Evolutionary conservation across 805 yeast genomes (phyloP), one percentile per base, ranked within the genome.

Genomic region (Nakazawaea populi): DNA sequence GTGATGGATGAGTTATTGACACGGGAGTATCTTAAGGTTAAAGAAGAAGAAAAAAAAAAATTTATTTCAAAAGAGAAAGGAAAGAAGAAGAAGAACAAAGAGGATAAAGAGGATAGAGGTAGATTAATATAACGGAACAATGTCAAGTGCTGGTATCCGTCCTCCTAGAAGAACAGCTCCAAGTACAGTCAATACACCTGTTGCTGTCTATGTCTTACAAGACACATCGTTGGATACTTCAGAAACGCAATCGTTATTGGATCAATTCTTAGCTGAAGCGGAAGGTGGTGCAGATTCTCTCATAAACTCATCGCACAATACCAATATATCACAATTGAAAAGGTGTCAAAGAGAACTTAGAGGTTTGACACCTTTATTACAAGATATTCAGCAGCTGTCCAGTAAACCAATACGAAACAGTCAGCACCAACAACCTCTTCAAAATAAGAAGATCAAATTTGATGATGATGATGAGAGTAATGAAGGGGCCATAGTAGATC

Each of bases 131-230:
- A 32, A 32, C 11, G 36, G 41, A 34, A 46, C n/a, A 14, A 51
- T 75, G 52, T 63, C 67, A n/a, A 46, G 67, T 4, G 18, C 40
- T n/a, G n/a, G 14, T 10, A 56, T 63, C 42, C 72, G 75, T 52
- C 70, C 72, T 52, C 70, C 72, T 31, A 73, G 68, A 62, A 72
- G 78, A 62, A 66, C 60, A 32, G 60, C 65, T 12, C 70, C 71
- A 30, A 70, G 75, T 6, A 75, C 78, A 1, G 72, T 78, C 30
- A 75, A 76, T 51, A 66, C 73, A 1, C 82, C 85, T 8, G 74
- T 76, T 1, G 64, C 72, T 28, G 62, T 73, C 3, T 69, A 66
- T 24, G 64, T 73, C 5, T 31, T 58, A 28, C 52, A 47, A 31
- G 37, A 58, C 1, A 49, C 34, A 4, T 41, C 59, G 4, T 30